Percentiles rank a stretch among this genome's conserved stretches.
These are phyloP conservation scores for Candida lessepsii DNA, from an alignment of 805 yeast species.

Conservation along the genomic window DNA sequence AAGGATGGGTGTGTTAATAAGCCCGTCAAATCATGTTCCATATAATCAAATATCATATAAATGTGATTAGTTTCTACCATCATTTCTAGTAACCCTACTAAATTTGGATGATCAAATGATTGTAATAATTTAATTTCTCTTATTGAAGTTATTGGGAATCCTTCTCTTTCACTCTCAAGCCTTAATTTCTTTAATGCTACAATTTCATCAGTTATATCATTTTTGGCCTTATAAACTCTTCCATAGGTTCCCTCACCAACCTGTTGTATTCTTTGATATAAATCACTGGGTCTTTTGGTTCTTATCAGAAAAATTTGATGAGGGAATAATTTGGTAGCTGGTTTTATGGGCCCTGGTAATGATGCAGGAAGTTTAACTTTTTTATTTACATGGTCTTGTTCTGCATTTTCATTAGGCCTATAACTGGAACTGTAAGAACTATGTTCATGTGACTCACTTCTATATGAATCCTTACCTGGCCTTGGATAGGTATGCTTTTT, in stretches of 20 bases:
- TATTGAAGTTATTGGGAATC: constrained; percentile 93
- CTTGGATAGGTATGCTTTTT: no score
- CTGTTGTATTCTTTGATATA: constrained; percentile 73
- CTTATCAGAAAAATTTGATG: constrained; percentile 36
- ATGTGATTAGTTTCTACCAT: constrained; percentile 77
- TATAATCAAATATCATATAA: constrained; percentile 89
- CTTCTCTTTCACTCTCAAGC: constrained; percentile 86
- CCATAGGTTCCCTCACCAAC: constrained; percentile 99
- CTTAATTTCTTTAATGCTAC: constrained; percentile 88
- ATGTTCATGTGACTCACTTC: no score
- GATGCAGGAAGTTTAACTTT: not conserved
- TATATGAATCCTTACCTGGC: not conserved
- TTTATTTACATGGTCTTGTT: not conserved
- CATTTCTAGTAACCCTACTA: constrained; percentile 82
- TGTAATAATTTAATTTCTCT: constrained; percentile 87
- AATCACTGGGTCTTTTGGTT: constrained; percentile 28
- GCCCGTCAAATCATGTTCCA: constrained; percentile 92
- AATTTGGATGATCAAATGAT: constrained; percentile 75
- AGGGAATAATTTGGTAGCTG: constrained; percentile 19
- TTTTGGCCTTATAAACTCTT: constrained; percentile 85
- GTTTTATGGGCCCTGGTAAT: not conserved
- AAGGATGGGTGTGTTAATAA: constrained; percentile 75
- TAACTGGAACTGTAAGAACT: not conserved
- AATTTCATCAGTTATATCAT: constrained; percentile 59
- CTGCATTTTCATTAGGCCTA: not conserved